Base-by-base conservation (phyloP, 768 basidiomycete species). In the Macrolepiota dolichaula region DNA sequence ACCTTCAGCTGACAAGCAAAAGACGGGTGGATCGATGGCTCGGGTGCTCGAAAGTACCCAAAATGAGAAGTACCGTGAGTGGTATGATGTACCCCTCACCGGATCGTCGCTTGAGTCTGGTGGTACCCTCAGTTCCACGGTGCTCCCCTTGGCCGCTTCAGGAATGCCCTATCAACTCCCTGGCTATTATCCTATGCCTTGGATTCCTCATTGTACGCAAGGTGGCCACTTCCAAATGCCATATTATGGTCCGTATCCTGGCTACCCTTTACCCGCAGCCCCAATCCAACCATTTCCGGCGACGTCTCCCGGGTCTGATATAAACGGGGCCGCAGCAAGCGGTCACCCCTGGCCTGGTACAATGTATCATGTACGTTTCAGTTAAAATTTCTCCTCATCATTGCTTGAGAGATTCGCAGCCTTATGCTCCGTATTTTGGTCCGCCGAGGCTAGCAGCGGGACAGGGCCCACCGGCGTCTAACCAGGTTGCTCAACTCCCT, bases 201-300 rank as follows among this genome's bases (percentile, higher is more conserved):
- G 86, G 87, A 70, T 83, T 51, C 79, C 80, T 40, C 75, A 79
- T 11, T 85, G 80, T 67, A 68, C 77, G n/a, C 78, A 77, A 29
- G 80, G 77, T 22, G 73, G 81, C 62, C 80, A 78, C 24, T 87
- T 83, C 64, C 81, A 79, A 35, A 67, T 85, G 62, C 80, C 83
- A 29, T 85, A 80, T 61, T 72, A 82, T 60, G 67, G 73, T 17
- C 77, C 78, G 29, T 85, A 79, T 64, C 68, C 79, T n/a, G 73
- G 77, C 5, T 83, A 80, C 71, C 69, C 79, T 15, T 63, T 79
- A 22, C 69, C 74, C 13, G 61, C 61, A 25, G 66, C 40, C 68
- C 70, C 56, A 54, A 70, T 51, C 52, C 68, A 63, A 42, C 54
- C 64, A 22, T 72, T 70, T n/a, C 69, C 67, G 63, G 58, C 71